A percentile compares a stretch with the other conserved stretches of the same genome.
phyloP scores from a whole-genome alignment of 2,329 filamentous ascomycete species.

The Exophiala aquamarina region DNA sequence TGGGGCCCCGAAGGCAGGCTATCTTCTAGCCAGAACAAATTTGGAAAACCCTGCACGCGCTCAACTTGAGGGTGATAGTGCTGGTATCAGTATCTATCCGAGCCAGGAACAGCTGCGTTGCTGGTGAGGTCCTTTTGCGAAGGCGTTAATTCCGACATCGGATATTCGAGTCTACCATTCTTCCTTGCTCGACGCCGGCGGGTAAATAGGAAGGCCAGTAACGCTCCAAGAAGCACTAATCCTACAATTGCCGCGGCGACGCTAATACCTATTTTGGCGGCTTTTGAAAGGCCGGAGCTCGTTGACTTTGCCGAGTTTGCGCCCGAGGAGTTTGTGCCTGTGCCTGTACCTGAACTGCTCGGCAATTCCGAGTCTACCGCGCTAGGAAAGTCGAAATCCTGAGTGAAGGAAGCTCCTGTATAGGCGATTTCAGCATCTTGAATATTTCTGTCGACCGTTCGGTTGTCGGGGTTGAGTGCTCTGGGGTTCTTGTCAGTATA shows the following conservation, averaged over 20 bases:
- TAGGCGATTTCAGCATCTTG: slow-evolving; percentile 10
- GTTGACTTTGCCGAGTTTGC: not conserved
- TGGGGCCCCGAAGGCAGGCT: too few species aligned
- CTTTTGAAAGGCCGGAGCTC: slow-evolving; percentile 2
- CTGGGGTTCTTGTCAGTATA: not conserved
- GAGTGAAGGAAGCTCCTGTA: slow-evolving; percentile 3
- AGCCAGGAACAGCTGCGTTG: too few species aligned
- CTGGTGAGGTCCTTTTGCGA: too few species aligned
- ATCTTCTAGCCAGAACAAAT: too few species aligned
- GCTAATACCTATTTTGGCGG: slow-evolving; percentile 8
- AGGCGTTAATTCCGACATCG: too few species aligned
- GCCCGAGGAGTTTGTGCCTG: not conserved
- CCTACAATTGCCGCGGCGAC: not conserved
- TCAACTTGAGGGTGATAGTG: too few species aligned
- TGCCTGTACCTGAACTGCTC: not conserved
- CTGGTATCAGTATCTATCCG: too few species aligned
- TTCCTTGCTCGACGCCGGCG: too few species aligned
- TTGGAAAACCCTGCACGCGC: too few species aligned
- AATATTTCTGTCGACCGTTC: slow-evolving; percentile 6
- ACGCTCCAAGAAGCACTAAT: not conserved
- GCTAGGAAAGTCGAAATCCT: slow-evolving; percentile 8
- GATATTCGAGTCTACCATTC: too few species aligned
- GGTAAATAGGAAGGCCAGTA: too few species aligned
- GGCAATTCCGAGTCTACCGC: not conserved
- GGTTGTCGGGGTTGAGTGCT: slow-evolving; percentile 14